These are phyloP conservation scores for Fraxinus sp. DNA, from an alignment of 305 asterid genomes.

Conservation along the genomic window DNA sequence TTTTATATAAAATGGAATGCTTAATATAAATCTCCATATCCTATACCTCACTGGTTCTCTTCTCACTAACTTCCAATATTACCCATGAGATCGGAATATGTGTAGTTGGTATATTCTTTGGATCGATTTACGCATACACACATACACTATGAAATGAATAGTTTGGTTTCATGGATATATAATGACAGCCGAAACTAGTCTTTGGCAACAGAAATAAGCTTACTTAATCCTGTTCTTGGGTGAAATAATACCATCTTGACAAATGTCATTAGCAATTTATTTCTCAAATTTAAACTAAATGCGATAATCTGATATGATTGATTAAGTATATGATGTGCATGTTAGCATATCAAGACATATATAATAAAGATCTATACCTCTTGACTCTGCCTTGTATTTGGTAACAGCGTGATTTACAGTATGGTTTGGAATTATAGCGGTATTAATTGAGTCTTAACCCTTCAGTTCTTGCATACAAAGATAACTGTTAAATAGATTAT, in stretches of 20 bases:
- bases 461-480: not conserved
- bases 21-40: not conserved
- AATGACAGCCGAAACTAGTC: not conserved
- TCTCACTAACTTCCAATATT: not conserved
- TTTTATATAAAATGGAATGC: not conserved
- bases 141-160: not conserved
- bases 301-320: not conserved
- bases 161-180: not conserved
- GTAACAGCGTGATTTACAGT: not conserved
- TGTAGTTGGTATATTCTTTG: not conserved
- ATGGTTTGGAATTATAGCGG: not conserved
- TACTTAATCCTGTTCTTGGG: too few relatives aligned
- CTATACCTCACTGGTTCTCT: not conserved
- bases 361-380: not conserved
- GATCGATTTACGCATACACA: not conserved
- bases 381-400: not conserved
- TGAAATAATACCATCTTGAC: not conserved
- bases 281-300: not conserved
- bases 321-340: not conserved
- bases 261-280: too few relatives aligned
- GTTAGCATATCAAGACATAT: not conserved
- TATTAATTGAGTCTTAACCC: not conserved
- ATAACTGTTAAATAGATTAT: not conserved
- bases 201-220: too few relatives aligned
- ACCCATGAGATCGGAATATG: too few relatives aligned